Percentiles rank a stretch among this genome's conserved stretches.
phyloP scores from a whole-genome alignment of 805 yeast species.

The Sugiyamaella smithiae region DNA sequence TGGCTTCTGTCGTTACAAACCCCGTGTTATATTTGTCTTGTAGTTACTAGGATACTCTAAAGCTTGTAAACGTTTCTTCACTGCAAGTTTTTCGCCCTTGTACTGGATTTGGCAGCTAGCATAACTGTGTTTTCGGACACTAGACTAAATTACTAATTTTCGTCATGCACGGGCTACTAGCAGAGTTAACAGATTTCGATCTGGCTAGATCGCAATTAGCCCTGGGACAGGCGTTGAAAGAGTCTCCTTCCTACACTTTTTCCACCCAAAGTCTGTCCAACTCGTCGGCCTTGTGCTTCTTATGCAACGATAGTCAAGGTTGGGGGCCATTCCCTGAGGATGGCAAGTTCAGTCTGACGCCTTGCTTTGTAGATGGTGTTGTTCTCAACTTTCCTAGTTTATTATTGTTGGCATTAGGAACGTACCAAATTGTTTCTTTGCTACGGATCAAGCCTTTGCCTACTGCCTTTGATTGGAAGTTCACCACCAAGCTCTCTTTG shows the following conservation, averaged over 20 bases:
- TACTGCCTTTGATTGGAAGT: constrained; percentile 24
- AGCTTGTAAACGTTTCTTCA: too few species aligned
- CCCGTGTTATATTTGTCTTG: too few species aligned
- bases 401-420: constrained; percentile 32
- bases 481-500: constrained; percentile 23
- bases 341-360: constrained; percentile 30
- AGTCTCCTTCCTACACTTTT: not conserved
- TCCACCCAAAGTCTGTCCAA: not conserved
- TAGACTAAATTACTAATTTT: too few species aligned
- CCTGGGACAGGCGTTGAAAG: constrained; percentile 1
- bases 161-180: constrained; percentile 4
- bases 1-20: too few species aligned
- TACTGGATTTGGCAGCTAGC: too few species aligned
- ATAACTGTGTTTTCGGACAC: too few species aligned
- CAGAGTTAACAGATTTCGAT: not conserved
- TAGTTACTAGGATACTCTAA: too few species aligned
- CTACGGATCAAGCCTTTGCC: constrained; percentile 24
- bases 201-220: constrained; percentile 3
- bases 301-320: constrained; percentile 26
- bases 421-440: constrained; percentile 28
- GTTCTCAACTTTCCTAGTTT: constrained; percentile 31
- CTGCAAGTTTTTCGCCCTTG: too few species aligned
- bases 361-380: constrained; percentile 41
- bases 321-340: constrained; percentile 37
- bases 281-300: not conserved